Evolutionary conservation across 768 basidiomycete species (phyloP).

Genomic region (Galerina sulciceps): DNA sequence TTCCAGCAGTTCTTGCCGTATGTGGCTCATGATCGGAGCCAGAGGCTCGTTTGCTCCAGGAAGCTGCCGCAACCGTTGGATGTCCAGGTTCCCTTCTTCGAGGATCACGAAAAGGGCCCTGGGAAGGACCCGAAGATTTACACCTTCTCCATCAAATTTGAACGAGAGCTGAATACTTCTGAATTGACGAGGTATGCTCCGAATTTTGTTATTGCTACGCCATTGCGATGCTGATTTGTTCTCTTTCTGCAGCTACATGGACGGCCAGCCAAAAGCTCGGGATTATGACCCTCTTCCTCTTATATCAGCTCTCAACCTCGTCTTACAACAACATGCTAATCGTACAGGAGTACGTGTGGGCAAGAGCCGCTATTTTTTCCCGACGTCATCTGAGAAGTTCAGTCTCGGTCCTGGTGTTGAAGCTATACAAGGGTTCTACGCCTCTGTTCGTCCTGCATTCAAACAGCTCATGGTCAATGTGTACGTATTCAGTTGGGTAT

Average conservation of each 20-base stretch:
- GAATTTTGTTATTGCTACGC: not conserved
- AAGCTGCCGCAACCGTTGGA: slow-evolving; percentile 49
- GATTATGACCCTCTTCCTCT: slow-evolving; percentile 52
- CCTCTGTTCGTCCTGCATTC: slow-evolving; percentile 51
- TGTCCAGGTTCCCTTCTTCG: slow-evolving; percentile 44
- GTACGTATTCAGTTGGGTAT: slow-evolving; percentile 27
- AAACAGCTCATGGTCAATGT: slow-evolving; percentile 60
- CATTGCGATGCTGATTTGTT: not conserved
- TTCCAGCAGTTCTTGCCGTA: slow-evolving; percentile 40
- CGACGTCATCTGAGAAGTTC: slow-evolving; percentile 24
- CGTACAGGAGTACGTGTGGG: slow-evolving; percentile 56
- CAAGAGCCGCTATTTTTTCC: slow-evolving; percentile 62
- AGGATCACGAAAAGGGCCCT: slow-evolving; percentile 42
- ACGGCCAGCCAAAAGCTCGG: slow-evolving; percentile 46
- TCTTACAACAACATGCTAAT: slow-evolving; percentile 53
- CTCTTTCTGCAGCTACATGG: slow-evolving; percentile 46
- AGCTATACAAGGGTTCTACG: slow-evolving; percentile 50
- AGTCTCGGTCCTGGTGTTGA: slow-evolving; percentile 39
- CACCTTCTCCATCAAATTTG: slow-evolving; percentile 43
- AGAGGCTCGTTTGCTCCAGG: slow-evolving; percentile 49
- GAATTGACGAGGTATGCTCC: slow-evolving; percentile 35
- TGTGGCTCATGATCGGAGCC: slow-evolving; percentile 57
- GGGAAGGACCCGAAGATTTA: slow-evolving; percentile 42
- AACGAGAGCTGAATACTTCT: slow-evolving; percentile 40
- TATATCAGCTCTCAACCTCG: slow-evolving; percentile 62